Base-by-base conservation (phyloP, 257 asterid species). In the Solanum piurae region DNA sequence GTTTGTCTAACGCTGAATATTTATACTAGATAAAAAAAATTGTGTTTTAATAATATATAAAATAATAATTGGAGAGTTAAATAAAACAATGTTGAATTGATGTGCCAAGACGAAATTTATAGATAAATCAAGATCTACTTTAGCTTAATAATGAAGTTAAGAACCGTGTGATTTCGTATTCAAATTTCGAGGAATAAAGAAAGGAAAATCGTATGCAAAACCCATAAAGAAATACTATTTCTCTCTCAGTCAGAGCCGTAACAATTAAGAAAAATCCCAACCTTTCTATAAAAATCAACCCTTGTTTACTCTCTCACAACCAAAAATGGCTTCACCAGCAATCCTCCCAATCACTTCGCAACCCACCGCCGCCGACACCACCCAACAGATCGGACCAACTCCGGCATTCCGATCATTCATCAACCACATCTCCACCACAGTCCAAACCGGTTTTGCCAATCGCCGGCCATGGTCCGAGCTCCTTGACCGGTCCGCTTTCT, bases 391-490 rank as follows among this genome's bases (percentile, higher is more conserved):
- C 91, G 92, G 55, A 0, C 90, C 93, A 36, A 86, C 93, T 12
- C 91, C 95, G 11, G 92, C 96, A 86, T 86, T 91, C 89, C 95
- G 96, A 37, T 76, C 91, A 1, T 90, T 93, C 89, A 44, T 94
- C 86, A 84, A 92, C 91, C 84, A 92, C 90, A 83, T 95, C 83
- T 84, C 93, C 89, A 89, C 89, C 7, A 94, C 94, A 44, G 91
- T 94, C 75, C 94, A 93, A 31, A 88, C 90, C 90, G 95, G 95
- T 86, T 91, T 96, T 79, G 71, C 96, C 66, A 91, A 89, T 89
- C 95, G 96, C 74, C 98, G 98, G 27, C 98, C 98, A 40, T 95
- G 98, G 98, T 62, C 93, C 12, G 98, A 95, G 86, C 94, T 95
- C 74, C 84, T 90, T 77, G 96, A 94, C 83, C 95, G 96, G n/a